Evolutionary conservation across 768 basidiomycete species (phyloP).

Genomic region (Exidia glandulosa): DNA sequence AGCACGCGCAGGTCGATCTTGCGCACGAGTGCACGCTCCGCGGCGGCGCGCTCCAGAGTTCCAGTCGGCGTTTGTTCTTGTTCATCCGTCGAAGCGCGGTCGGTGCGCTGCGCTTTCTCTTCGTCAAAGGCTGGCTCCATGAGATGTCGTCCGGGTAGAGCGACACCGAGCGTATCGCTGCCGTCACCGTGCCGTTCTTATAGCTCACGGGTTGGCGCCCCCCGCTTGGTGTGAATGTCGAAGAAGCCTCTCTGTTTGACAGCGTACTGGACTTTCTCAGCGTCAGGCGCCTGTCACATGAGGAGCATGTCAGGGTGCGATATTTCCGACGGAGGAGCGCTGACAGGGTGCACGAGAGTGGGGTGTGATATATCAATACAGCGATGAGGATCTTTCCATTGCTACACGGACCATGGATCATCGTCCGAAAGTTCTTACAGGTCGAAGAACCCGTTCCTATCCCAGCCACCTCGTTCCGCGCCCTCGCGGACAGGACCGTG

Average conservation of each 20-base stretch:
- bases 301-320: no score
- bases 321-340: no score
- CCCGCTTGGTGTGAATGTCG: no score
- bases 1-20: constrained; percentile 6
- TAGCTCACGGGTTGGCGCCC: no score
- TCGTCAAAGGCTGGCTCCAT: background rate
- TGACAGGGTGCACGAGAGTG: no score
- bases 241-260: no score
- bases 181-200: no score
- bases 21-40: constrained; percentile 5
- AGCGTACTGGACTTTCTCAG: no score
- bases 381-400: background rate
- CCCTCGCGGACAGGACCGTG: constrained; percentile 32
- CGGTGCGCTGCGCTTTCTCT: background rate
- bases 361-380: no score
- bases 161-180: background rate
- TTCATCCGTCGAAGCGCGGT: background rate
- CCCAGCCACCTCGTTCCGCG: constrained; percentile 14
- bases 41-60: background rate
- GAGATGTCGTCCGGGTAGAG: background rate
- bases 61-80: background rate
- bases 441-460: constrained; percentile 18
- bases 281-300: no score
- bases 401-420: background rate
- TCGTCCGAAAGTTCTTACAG: background rate